Base-by-base conservation (phyloP, 1,284 basidiomycete species). In the Ustilago lituana region DNA sequence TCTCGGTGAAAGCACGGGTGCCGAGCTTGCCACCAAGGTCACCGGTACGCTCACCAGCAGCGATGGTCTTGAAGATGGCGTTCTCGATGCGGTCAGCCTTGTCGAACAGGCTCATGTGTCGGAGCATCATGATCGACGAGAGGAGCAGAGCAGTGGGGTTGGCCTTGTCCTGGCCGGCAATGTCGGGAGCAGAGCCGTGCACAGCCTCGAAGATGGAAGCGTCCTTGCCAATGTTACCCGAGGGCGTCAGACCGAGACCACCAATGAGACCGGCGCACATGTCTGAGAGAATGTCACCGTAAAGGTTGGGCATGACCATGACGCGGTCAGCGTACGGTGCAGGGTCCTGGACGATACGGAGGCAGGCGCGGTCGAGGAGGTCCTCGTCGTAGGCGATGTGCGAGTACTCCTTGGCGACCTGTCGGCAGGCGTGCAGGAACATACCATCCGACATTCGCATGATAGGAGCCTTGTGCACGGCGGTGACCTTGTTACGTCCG, bases 391-490 rank as follows among this genome's bases (percentile, higher is more conserved):
- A 99, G 33, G 80, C 79, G 79, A 99, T 89, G 67, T 91, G 88
- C 33, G 96, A 96, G 88, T 91, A 99, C 68, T 94, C 94, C 84
- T 96, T 94, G 26, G 95, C 91, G 35, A 98, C 93, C 80, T 93
- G 91, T 70, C 96, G 91, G 85, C 95, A 98, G 38, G 96, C 96
- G 54, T 92, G 91, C 83, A 98, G 86, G 88, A 99, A 99, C 94
- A 98, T 97, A 76, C 96, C 96, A 84, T 99, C 96, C 22, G 94
- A 98, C 91, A 98, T 93, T 89, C 97, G 91, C 93, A 99, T 98
- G 86, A 99, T 98, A 83, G 96, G 97, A 36, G 96, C 96, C 86
- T 99, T 99, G 87, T 99, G 96, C 36, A 99, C 96, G 40, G 96
- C 96, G 29, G 95, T 98, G 67, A 99, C 96, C 77, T 92, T 90